A percentile compares a stretch with the other conserved stretches of the same genome.
These are phyloP conservation scores for Moesziomyces sp. DNA, from an alignment of 1,284 basidiomycete genomes.

Conservation along the genomic window DNA sequence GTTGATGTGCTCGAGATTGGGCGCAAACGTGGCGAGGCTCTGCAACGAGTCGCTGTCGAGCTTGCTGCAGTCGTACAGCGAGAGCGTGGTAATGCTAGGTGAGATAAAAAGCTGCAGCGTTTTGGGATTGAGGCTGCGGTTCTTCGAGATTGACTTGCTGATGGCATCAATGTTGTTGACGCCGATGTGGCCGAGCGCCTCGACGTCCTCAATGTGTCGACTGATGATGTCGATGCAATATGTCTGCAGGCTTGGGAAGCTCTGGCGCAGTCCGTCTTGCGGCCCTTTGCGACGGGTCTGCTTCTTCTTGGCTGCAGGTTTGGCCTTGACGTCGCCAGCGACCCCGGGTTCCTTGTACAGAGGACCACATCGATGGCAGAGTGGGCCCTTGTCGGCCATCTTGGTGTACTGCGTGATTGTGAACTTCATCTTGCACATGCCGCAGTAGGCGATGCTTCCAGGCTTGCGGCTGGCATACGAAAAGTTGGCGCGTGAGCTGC, in stretches of 20 bases:
- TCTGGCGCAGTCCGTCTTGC: constrained; percentile 39
- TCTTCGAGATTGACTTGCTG: constrained; percentile 79
- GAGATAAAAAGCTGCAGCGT: constrained; percentile 84
- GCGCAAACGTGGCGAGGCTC: constrained; percentile 57
- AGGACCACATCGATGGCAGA: constrained; percentile 56
- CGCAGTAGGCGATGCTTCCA: constrained; percentile 85
- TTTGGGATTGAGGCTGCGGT: constrained; percentile 81
- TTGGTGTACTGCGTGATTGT: constrained; percentile 78
- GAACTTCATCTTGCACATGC: constrained; percentile 83
- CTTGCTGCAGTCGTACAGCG: constrained; percentile 85
- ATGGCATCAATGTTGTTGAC: constrained; percentile 65
- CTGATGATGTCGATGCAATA: constrained; percentile 88
- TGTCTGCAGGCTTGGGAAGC: constrained; percentile 77
- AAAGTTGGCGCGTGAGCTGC: constrained; percentile 72
- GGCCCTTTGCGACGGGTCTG: constrained; percentile 32
- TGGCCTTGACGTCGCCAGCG: constrained; percentile 25
- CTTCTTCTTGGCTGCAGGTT: constrained; percentile 36
- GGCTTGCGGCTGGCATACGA: constrained; percentile 69
- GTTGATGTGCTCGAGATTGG: constrained; percentile 68
- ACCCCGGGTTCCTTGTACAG: constrained; percentile 27
- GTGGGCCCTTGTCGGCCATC: constrained; percentile 34
- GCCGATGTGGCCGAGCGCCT: constrained; percentile 88
- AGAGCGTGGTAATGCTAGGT: constrained; percentile 76
- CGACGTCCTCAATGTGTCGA: constrained; percentile 86
- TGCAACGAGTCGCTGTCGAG: constrained; percentile 56